Percentiles rank a stretch among this genome's conserved stretches.
phyloP scores from a whole-genome alignment of 257 asterid species.

The Paraleonurus japonicus region DNA sequence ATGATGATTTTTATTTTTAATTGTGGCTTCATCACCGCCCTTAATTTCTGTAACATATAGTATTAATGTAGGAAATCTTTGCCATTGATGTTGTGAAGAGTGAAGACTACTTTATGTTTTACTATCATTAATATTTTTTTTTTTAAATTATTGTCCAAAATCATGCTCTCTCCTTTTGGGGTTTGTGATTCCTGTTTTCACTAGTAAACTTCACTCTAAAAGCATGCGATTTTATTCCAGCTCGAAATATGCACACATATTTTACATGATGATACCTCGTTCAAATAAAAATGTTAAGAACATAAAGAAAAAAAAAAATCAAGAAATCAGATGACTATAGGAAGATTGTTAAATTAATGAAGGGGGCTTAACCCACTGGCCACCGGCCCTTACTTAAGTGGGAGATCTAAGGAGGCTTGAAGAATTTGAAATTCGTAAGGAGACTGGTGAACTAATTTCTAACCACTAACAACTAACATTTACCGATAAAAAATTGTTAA shows the following conservation, averaged over 20 bases:
- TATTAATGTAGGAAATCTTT: background rate
- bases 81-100: too few species aligned
- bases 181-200: background rate
- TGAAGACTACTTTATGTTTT: too few species aligned
- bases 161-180: background rate
- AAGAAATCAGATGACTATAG: background rate
- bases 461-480: too few species aligned
- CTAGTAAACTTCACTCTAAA: conserved; percentile 13
- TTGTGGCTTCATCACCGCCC: background rate
- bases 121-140: too few species aligned
- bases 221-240: background rate
- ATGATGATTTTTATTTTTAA: background rate
- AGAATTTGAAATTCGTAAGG: too few species aligned
- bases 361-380: too few species aligned
- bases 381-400: too few species aligned
- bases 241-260: background rate
- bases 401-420: too few species aligned
- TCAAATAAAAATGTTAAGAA: background rate
- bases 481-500: too few species aligned
- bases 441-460: too few species aligned
- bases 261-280: background rate
- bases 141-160: too few species aligned
- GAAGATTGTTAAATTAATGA: background rate
- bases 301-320: background rate
- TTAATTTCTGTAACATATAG: background rate